phyloP scores from a whole-genome alignment of 345 rosid species.

The Citrus cavaleriei region DNA sequence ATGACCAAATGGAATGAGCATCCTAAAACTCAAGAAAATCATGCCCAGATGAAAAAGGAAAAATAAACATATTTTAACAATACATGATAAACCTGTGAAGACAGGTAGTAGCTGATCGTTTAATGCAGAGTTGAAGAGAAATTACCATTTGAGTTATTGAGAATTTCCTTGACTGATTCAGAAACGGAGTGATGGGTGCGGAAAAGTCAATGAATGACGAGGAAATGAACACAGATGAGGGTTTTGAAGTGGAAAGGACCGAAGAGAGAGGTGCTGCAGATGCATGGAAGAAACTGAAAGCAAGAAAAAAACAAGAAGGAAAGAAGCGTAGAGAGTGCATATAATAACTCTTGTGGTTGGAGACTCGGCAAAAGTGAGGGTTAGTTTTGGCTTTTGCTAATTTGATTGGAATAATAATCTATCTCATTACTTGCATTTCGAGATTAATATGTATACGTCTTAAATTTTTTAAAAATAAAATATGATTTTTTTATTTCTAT shows the following conservation, averaged over 20 bases:
- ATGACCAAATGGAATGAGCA: constrained; percentile 7
- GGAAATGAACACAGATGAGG: not conserved
- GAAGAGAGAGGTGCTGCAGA: not conserved
- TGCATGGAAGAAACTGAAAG: not conserved
- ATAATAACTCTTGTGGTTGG: not conserved
- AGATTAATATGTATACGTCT: no score
- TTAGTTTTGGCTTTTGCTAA: not conserved
- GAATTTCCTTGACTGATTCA: not conserved
- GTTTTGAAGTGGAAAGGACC: not conserved
- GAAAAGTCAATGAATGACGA: not conserved
- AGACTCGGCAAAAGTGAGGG: not conserved
- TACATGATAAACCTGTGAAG: not conserved
- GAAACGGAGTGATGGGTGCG: not conserved
- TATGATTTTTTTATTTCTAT: no score
- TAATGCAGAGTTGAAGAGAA: not conserved
- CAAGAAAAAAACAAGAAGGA: not conserved
- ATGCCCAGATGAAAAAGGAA: constrained; percentile 17
- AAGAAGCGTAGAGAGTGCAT: not conserved
- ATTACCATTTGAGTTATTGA: not conserved
- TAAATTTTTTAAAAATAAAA: no score
- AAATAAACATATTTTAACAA: not conserved
- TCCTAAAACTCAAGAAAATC: not conserved
- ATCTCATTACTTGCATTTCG: no score
- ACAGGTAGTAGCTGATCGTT: not conserved
- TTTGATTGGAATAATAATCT: no score